Evolutionary conservation across 805 yeast genomes (phyloP).

Genomic region (Candida ortonii): DNA sequence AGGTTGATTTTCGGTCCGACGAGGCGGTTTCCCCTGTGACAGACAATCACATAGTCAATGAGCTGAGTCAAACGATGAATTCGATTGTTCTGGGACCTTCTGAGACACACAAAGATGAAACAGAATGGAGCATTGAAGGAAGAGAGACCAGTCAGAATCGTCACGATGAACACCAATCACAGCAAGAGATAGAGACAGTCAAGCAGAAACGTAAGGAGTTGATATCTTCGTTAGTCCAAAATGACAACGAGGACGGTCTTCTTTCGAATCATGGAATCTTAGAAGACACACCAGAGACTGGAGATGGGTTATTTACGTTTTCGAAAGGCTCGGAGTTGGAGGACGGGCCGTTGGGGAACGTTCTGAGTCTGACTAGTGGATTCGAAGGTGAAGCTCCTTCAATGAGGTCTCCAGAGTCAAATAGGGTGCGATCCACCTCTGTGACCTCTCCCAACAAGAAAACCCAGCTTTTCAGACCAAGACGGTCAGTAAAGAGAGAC

Average conservation of each 20-base stretch:
- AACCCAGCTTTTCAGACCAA: constrained; percentile 43
- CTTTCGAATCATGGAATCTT: constrained; percentile 12
- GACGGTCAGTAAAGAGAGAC: constrained; percentile 31
- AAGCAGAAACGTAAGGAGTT: constrained; percentile 35
- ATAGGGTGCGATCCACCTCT: constrained; percentile 1
- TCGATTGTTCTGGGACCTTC: constrained; percentile 22
- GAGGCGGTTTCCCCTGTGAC: constrained; percentile 13
- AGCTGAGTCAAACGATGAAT: constrained; percentile 22
- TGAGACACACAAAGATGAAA: too few relatives aligned
- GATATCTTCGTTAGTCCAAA: constrained; percentile 43
- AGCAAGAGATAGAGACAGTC: constrained; percentile 19
- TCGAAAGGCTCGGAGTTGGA: constrained; percentile 7
- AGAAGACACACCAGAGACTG: constrained; percentile 17
- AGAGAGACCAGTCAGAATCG: constrained; percentile 9
- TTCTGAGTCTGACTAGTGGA: constrained; percentile 13
- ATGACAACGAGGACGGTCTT: constrained; percentile 26
- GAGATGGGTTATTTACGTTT: constrained; percentile 17
- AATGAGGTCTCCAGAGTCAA: constrained; percentile 5
- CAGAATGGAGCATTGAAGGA: constrained; percentile 1
- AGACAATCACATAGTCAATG: constrained; percentile 11
- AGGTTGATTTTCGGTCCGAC: constrained; percentile 21
- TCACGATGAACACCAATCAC: constrained; percentile 8
- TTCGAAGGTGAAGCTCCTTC: constrained; percentile 10
- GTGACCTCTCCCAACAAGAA: constrained; percentile 39
- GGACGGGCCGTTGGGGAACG: constrained; percentile 23